phyloP scores from a whole-genome alignment of 768 basidiomycete species.

The Macrocybe gigantea region DNA sequence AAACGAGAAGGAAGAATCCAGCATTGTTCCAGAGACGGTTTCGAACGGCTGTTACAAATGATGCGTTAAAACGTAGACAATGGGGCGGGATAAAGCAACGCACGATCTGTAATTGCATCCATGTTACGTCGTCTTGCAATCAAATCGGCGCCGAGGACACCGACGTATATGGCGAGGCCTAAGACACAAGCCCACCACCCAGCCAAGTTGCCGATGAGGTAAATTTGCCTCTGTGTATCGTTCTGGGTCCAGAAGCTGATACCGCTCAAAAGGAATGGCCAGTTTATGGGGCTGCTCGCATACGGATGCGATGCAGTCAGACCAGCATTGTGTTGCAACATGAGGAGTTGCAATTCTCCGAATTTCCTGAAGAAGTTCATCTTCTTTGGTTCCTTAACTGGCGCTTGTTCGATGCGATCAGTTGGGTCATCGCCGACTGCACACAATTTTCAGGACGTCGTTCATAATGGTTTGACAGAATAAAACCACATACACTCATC shows the following conservation, averaged over 20 bases:
- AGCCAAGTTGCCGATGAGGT: slow-evolving; percentile 89
- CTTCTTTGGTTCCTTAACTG: slow-evolving; percentile 65
- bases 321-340: slow-evolving; percentile 99
- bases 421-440: slow-evolving; percentile 50
- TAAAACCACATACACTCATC: slow-evolving; percentile 53
- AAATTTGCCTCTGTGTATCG: slow-evolving; percentile 85
- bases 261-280: slow-evolving; percentile 94
- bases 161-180: slow-evolving; percentile 81
- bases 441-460: slow-evolving; percentile 6
- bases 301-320: slow-evolving; percentile 97
- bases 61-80: neutral
- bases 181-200: slow-evolving; percentile 95
- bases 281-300: slow-evolving; percentile 92
- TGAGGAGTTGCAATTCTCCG: slow-evolving; percentile 85
- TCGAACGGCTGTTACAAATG: slow-evolving; percentile 60
- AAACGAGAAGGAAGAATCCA: slow-evolving; percentile 92
- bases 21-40: slow-evolving; percentile 94
- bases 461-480: neutral
- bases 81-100: slow-evolving; percentile 24
- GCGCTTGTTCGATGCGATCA: slow-evolving; percentile 44
- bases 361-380: slow-evolving; percentile 96
- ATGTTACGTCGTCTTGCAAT: slow-evolving; percentile 81
- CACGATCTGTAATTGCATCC: slow-evolving; percentile 83
- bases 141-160: slow-evolving; percentile 85
- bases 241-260: slow-evolving; percentile 98